Percentiles rank a stretch among this genome's conserved stretches.
phyloP scores from a whole-genome alignment of 2,329 filamentous ascomycete genomes.

The Colletotrichum musicola region DNA sequence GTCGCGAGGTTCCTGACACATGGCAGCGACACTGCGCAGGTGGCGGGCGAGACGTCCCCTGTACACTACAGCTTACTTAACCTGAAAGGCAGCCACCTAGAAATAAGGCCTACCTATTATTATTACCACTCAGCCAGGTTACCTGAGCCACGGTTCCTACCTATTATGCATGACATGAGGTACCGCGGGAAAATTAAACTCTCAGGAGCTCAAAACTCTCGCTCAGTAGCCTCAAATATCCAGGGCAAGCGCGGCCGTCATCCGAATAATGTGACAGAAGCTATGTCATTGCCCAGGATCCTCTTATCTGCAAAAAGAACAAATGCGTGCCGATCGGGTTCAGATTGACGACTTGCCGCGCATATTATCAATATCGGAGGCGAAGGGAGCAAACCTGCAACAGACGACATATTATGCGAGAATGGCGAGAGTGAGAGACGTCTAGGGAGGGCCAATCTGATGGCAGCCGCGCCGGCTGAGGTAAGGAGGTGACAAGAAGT shows the following conservation, averaged over 20 bases:
- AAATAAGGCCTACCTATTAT: too few species aligned
- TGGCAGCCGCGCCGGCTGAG: constrained; percentile 10
- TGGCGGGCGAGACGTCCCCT: neutral
- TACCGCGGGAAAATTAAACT: constrained; percentile 5
- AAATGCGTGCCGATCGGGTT: constrained; percentile 4
- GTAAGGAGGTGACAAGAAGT: constrained; percentile 25
- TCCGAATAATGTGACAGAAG: constrained; percentile 16
- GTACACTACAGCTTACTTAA: constrained; percentile 21
- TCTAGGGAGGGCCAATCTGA: constrained; percentile 8
- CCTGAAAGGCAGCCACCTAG: too few species aligned
- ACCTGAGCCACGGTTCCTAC: too few species aligned
- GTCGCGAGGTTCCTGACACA: constrained; percentile 23
- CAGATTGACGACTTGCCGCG: neutral
- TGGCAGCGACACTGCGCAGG: neutral
- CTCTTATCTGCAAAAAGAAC: constrained; percentile 18
- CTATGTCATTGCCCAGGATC: constrained; percentile 21
- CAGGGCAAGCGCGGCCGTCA: constrained; percentile 6
- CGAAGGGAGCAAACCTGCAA: constrained; percentile 6
- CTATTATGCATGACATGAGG: too few species aligned
- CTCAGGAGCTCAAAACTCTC: constrained; percentile 1
- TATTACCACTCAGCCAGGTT: too few species aligned
- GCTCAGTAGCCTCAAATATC: neutral
- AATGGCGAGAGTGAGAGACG: constrained; percentile 3
- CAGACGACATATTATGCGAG: neutral
- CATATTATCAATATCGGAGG: neutral